Base-by-base conservation (phyloP, 495 filamentous ascomycete species). In the Aspergillus asperescens region DNA sequence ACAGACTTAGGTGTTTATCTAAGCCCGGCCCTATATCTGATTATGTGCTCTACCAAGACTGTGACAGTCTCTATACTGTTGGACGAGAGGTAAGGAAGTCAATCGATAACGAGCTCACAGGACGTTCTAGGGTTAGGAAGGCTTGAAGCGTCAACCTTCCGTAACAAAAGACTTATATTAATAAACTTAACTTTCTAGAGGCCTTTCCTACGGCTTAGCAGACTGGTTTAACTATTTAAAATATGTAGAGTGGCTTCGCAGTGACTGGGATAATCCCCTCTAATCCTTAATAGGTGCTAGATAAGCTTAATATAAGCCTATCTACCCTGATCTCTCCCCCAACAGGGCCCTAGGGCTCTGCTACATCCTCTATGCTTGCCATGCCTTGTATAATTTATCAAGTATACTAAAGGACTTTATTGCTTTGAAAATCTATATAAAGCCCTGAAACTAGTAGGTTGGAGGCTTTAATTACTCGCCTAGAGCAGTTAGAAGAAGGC, bases 361-460 rank as follows among this genome's bases (percentile, higher is more conserved):
- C 47, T 4, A 40, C 22, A 12, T 50, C 31, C 7, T 50, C 20
- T n/a, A 42, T 15, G 2, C 24, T 51, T 25, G 15, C 20, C 5
- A 51, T 7, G 32, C 12, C 38, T 42, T 16, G 43, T 51, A 51
- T 12, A 42, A 15, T 42, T 42, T 10, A 15, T 3, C 16, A 51
- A 31, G 15, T 54, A 16, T 37, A 54, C 2, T 20, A 38, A 28
- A 28, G 9, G 25, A 28, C 25, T 28, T 28, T 28, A 28, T 28
- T 28, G 9, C 25, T 28, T 28, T 9, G 9, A 9, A 28, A 28
- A 5, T 28, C 25, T 28, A 28, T 74, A 1, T 64, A 67, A 10
- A 66, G 59, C 4, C 68, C 71, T 10, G 74, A 68, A 1, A 82
- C 80, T 75, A 86, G 80, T 29, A 78, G 63, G 27, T 74, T 67